These are phyloP conservation scores for Coemansia sp. DNA, from an alignment of 192 early-diverging fungal genomes.

Conservation along the genomic window DNA sequence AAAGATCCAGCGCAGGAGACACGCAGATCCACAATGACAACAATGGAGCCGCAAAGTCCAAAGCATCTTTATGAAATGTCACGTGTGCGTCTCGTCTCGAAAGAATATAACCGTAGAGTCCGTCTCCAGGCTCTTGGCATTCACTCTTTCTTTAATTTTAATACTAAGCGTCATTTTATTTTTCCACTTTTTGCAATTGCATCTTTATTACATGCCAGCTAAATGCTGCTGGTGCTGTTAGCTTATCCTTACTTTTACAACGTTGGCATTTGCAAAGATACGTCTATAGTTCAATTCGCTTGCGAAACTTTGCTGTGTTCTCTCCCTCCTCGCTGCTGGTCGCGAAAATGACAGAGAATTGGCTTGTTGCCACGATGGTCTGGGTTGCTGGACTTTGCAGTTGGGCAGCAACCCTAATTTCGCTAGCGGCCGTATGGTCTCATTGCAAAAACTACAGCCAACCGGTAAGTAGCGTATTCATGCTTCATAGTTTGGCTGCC, in stretches of 20 bases:
- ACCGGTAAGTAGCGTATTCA: conserved; percentile 20
- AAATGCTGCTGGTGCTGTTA: not conserved
- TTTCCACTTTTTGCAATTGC: not conserved
- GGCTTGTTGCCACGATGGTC: conserved; percentile 44
- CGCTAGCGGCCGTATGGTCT: conserved; percentile 49
- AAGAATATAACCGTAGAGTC: no score
- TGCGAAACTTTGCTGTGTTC: not conserved
- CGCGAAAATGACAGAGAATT: conserved; percentile 20
- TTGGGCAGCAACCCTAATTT: conserved; percentile 48
- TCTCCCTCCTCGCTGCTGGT: not conserved
- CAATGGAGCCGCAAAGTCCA: conserved; percentile 1
- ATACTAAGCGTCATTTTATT: no score
- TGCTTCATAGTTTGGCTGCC: not conserved
- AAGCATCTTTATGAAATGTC: no score
- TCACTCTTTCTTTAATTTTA: not conserved
- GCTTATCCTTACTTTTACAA: conserved; percentile 1
- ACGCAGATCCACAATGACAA: conserved; percentile 18
- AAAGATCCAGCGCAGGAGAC: conserved; percentile 48
- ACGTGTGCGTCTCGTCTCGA: no score
- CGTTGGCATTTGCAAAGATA: not conserved
- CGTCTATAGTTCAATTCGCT: not conserved
- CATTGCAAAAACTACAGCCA: conserved; percentile 57
- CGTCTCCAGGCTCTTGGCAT: not conserved
- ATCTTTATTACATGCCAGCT: conserved; percentile 1
- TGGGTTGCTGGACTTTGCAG: conserved; percentile 48